Base-by-base conservation (phyloP, 805 yeast species). In the Candida maltosa region DNA sequence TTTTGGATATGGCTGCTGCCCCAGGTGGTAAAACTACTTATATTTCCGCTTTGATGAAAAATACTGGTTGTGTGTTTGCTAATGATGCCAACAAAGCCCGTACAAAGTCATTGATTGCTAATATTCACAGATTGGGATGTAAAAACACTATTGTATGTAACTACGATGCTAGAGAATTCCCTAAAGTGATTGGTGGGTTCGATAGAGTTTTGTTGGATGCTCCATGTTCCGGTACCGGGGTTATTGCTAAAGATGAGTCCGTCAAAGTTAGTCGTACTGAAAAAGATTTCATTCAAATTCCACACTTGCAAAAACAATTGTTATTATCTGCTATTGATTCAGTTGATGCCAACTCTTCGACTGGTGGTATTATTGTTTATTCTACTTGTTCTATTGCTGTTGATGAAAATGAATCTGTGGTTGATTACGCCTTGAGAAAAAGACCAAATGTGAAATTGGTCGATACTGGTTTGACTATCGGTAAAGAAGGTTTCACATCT, bases 171-270 rank as follows among this genome's bases (percentile, higher is more conserved):
- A 80, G 97, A 63, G 97, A 91, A 62, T 93, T 93, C 59, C 97
- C 98, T 32, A 87, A 87, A 60, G 97, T 93, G 24, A 87, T 93
- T 58, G 98, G 98, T 48, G 99, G 99, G 0, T 93, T 93, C 51
- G 97, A 93, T 60, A 79, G 98, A 63, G 80, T 93, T 26, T 68
- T 93, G 45, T 71, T 93, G 49, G 99, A 93, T 73, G 98, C 99
- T 22, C 99, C 99, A 47, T 93, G 99, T 67, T 88, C 98, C 5
- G 99, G 99, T 69, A 91, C 98, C 3, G 99, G 99, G 66, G 98
- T 93, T 49, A 93, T 93, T 56, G 93, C 96, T 41, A 93, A 93
- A 68, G 98, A 93, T 67, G 95, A 87, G 56, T 80, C 87, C 35
- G 97, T 93, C 43, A 93, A 93, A 64, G 82, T 85, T 10, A 82